Evolutionary conservation across 2,329 filamentous ascomycete genomes (phyloP).

Genomic region (Xylariaceae sp.): DNA sequence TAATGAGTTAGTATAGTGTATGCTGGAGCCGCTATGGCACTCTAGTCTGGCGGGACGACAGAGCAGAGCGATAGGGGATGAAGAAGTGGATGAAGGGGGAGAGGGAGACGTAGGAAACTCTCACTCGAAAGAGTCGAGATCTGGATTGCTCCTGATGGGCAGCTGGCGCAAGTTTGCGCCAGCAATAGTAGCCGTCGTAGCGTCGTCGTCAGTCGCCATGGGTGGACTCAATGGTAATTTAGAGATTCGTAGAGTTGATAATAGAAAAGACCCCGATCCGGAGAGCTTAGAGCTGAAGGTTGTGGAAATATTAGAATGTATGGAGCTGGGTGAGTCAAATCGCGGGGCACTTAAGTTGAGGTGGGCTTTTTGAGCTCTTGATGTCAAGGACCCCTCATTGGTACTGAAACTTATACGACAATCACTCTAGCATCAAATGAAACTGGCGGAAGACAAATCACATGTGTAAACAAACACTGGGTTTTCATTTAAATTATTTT

Average conservation of each 20-base stretch:
- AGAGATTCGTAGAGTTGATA: no score
- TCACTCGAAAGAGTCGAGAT: constrained; percentile 40
- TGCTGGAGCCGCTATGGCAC: background rate
- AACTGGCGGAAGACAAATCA: no score
- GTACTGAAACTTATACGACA: no score
- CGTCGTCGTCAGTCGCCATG: constrained; percentile 31
- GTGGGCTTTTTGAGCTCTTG: no score
- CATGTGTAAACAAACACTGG: no score
- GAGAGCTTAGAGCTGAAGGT: background rate
- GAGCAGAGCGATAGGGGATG: background rate
- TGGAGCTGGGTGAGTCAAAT: constrained; percentile 24
- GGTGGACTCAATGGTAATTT: background rate
- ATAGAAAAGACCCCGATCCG: background rate
- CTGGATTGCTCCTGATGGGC: constrained; percentile 38
- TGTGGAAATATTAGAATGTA: background rate
- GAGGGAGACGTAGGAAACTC: background rate
- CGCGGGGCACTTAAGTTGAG: no score
- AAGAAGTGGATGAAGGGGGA: background rate
- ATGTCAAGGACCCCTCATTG: no score
- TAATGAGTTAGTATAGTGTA: background rate
- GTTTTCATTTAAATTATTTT: no score
- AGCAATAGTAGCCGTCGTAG: no score
- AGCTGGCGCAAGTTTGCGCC: constrained; percentile 26
- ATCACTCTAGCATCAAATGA: no score
- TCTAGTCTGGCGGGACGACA: background rate